Conservation (phyloP, 2,329 filamentous ascomycete species). For the Fusarium foetens region DNA sequence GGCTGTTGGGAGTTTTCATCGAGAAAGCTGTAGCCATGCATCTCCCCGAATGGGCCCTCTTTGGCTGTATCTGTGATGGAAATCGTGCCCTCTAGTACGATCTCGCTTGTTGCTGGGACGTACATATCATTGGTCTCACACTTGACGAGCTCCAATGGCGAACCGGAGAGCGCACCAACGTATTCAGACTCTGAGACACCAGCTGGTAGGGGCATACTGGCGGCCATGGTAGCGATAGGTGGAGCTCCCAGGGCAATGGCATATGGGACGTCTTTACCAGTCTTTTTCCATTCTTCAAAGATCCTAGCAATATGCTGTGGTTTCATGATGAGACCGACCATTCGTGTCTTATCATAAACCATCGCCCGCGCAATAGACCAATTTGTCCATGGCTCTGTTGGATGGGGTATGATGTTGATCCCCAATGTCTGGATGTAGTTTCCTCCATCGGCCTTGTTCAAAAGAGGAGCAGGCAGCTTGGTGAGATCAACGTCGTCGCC, state of each 20-base stretch:
- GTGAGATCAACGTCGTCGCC: not conserved
- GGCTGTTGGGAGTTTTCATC: not conserved
- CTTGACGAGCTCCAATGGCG: not conserved
- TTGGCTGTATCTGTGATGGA: not conserved
- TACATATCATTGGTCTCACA: not conserved
- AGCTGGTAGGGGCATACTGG: not conserved
- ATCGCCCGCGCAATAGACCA: not conserved
- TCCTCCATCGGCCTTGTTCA: not conserved
- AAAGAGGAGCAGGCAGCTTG: not conserved
- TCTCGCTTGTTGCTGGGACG: not conserved
- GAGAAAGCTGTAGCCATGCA: not conserved
- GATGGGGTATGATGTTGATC: not conserved
- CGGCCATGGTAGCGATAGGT: not conserved
- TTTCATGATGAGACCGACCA: not conserved
- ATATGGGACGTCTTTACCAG: not conserved
- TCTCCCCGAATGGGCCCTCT: not conserved
- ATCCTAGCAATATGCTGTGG: not conserved
- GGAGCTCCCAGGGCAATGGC: not conserved
- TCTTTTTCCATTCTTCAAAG: not conserved
- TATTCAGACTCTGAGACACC: not conserved
- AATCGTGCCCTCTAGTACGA: not conserved
- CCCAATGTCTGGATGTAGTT: not conserved
- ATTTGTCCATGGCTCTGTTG: not conserved
- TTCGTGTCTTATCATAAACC: not conserved
- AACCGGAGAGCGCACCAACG: not conserved